Conservation (phyloP, 129 eudicot species). For the Kitagawia praeruptora region DNA sequence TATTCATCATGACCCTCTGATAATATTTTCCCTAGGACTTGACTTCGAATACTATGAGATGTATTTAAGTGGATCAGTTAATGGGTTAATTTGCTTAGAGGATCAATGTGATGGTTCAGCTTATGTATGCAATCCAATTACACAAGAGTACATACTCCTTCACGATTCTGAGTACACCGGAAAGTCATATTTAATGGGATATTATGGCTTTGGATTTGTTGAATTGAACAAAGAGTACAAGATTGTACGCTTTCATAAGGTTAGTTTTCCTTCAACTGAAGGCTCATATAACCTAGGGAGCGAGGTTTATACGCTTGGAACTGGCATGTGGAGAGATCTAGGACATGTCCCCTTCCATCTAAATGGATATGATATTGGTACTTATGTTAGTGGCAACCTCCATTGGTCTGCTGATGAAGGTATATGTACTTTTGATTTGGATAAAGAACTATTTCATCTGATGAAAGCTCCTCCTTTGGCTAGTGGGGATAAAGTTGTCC, state of each 20-base stretch:
- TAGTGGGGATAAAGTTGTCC: neutral
- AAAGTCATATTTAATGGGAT: neutral
- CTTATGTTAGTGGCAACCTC: slow-evolving; percentile 9
- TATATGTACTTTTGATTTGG: neutral
- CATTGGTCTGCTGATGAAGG: slow-evolving; percentile 16
- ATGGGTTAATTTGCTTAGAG: slow-evolving; percentile 35
- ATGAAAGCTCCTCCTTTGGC: neutral
- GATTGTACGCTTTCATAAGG: slow-evolving; percentile 21
- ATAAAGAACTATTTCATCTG: neutral
- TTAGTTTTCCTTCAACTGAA: neutral
- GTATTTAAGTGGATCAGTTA: slow-evolving; percentile 18
- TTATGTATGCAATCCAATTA: slow-evolving; percentile 27
- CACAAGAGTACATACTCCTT: slow-evolving; percentile 16
- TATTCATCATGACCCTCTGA: slow-evolving; percentile 2
- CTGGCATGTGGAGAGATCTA: slow-evolving; percentile 31
- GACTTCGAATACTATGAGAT: neutral
- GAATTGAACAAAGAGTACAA: slow-evolving; percentile 16
- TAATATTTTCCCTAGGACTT: neutral
- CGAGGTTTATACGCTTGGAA: slow-evolving; percentile 39
- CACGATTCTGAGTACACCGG: neutral
- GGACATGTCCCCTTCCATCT: neutral
- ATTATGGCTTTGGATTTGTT: slow-evolving; percentile 26
- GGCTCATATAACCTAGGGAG: slow-evolving; percentile 12
- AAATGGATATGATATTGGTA: neutral
- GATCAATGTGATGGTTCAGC: neutral